Base-by-base conservation (phyloP, 1,139 yeast species). In the Suhomyces yuchorum region DNA sequence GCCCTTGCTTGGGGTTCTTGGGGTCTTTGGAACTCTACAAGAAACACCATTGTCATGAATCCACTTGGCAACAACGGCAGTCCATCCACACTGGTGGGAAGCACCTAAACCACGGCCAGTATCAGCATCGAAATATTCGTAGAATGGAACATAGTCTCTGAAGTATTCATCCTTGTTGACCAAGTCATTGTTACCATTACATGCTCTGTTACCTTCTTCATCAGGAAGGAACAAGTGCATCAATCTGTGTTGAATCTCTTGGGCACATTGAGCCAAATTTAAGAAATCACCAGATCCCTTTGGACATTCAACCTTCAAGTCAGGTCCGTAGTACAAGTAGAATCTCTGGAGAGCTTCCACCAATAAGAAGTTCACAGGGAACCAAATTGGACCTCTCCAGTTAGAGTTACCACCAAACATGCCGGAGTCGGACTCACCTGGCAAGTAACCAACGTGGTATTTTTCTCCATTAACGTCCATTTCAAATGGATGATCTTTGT, bases 331-430 rank as follows among this genome's bases (percentile, higher is more conserved):
- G 73, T 91, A 92, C 65, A 92, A 75, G 68, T 86, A 91, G 66
- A 90, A 91, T 60, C 97, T 78, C 67, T 92, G 96, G 58, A 92
- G 75, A 0, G 97, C 84, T 71, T 92, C 98, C 50, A 91, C 91
- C 43, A 92, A 73, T 55, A 92, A 73, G 68, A 92, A 92, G 62
- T 88, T 91, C 11, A 91, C 90, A 20, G 98, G 97, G 75, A 92
- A 90, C 98, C 98, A 92, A 61, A 92, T 90, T n/a, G 98, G 97
- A 4, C 98, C 98, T 68, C 98, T 80, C 98, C 98, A 92, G 68
- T 91, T 92, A 24, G 97, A 90, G 65, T 92, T 92, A 56, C 98
- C 98, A 48, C 98, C 98, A 77, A 92, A 92, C 82, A 92, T 81
- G 9, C 97, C 97, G 3, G 96, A 86, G 62, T 90, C 95, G 18